Evolutionary conservation across 2,329 filamentous ascomycete species (phyloP).

Genomic region (Xylaria digitata): DNA sequence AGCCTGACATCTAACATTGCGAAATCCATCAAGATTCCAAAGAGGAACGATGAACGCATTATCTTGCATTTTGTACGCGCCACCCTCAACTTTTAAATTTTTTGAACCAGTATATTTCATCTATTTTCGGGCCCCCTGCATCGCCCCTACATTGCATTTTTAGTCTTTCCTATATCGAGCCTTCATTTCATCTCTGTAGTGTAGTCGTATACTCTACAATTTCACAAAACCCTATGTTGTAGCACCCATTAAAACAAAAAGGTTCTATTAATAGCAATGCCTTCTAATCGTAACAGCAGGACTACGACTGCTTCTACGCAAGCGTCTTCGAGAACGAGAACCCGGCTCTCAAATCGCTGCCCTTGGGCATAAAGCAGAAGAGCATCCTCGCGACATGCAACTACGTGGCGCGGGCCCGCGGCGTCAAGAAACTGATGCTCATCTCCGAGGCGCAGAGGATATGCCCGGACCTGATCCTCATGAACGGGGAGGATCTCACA

Average conservation of each 20-base stretch:
- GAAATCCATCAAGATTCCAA: constrained; percentile 44
- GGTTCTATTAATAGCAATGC: constrained; percentile 6
- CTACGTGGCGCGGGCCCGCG: constrained; percentile 83
- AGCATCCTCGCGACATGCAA: constrained; percentile 94
- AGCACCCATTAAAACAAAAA: neutral
- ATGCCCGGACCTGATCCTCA: constrained; percentile 86
- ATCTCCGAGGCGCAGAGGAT: constrained; percentile 81
- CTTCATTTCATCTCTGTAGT: neutral
- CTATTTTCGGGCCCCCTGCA: constrained; percentile 6
- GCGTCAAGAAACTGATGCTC: constrained; percentile 84
- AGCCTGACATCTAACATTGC: constrained; percentile 39
- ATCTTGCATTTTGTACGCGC: constrained; percentile 82
- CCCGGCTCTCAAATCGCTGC: constrained; percentile 76
- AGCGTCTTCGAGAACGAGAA: constrained; percentile 87
- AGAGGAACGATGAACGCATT: constrained; percentile 71
- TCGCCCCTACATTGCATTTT: constrained; percentile 3
- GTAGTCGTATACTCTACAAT: neutral
- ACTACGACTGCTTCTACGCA: constrained; percentile 95
- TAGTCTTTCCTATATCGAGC: neutral
- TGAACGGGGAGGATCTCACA: constrained; percentile 87
- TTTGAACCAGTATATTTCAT: neutral
- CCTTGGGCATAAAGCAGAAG: constrained; percentile 90
- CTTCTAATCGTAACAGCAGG: constrained; percentile 55
- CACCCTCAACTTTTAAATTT: neutral
- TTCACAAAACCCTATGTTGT: neutral